A percentile compares a stretch with the other conserved stretches of the same genome.
Conservation (phyloP, 345 rosid genomes). For the Sisymbrium altissimum region DNA sequence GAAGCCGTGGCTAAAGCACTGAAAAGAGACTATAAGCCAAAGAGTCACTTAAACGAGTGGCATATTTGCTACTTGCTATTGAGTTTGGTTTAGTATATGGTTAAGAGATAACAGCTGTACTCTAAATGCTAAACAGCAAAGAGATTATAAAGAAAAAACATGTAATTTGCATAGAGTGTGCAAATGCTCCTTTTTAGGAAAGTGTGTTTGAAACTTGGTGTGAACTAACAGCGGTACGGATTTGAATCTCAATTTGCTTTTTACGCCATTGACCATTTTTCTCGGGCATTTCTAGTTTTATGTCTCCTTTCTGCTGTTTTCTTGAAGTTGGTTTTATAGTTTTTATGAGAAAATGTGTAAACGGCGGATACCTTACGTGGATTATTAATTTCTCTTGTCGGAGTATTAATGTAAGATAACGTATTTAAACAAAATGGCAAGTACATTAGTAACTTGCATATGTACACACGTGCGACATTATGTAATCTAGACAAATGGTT, state of each 20-base stretch:
- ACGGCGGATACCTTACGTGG: not conserved
- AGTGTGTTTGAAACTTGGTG: constrained; percentile 20
- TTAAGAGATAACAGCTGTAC: not conserved
- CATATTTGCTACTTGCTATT: not conserved
- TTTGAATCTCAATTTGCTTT: constrained; percentile 16
- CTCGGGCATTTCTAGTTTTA: constrained; percentile 1
- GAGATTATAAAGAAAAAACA: not conserved
- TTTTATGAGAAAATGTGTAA: not conserved
- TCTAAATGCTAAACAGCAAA: not conserved
- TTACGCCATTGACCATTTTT: constrained; percentile 6
- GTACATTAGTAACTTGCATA: not conserved
- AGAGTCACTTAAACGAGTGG: not conserved
- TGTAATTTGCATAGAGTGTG: constrained; percentile 1
- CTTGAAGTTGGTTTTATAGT: not conserved
- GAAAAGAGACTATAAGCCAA: not conserved
- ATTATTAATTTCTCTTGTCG: not conserved
- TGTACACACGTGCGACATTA: not conserved
- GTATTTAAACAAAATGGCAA: not conserved
- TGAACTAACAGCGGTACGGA: constrained; percentile 11
- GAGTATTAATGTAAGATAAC: not conserved
- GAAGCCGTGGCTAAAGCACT: not conserved
- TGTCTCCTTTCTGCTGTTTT: constrained; percentile 9
- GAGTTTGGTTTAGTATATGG: not conserved
- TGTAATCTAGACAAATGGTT: not conserved
- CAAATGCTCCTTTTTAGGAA: not conserved